Evolutionary conservation across 257 asterid genomes (phyloP).

Genomic region (Solanum gracilifrons): DNA sequence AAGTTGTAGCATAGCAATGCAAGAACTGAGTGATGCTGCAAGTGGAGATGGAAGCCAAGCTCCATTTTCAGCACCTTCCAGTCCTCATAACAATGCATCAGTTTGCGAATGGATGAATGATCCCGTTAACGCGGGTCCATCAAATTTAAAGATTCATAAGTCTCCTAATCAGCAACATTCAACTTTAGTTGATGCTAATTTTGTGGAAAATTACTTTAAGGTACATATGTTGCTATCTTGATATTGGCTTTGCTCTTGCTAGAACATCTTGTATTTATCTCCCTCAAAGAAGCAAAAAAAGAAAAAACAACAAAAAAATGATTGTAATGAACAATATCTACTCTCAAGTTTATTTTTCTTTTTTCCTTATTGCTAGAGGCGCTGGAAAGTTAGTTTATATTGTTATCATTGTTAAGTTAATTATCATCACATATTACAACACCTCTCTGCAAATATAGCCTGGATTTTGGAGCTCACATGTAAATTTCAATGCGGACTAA

Average conservation of each 20-base stretch:
- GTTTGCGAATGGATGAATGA: slow-evolving; percentile 17
- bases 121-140: slow-evolving; percentile 15
- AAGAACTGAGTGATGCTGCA: slow-evolving; percentile 29
- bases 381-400: background rate
- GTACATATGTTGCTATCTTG: slow-evolving; percentile 17
- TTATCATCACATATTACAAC: background rate
- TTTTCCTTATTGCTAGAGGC: background rate
- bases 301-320: background rate
- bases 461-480: background rate
- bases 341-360: background rate
- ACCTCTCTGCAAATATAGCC: background rate
- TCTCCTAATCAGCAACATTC: slow-evolving; percentile 54
- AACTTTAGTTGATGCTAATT: slow-evolving; percentile 71
- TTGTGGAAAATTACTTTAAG: slow-evolving; percentile 93
- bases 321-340: background rate
- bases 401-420: background rate
- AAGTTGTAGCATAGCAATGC: slow-evolving; percentile 29
- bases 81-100: slow-evolving; percentile 20
- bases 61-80: slow-evolving; percentile 22
- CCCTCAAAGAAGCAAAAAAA: background rate
- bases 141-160: slow-evolving; percentile 31
- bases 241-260: background rate
- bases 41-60: slow-evolving; percentile 17
- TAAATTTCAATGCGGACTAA: background rate
- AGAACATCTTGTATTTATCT: background rate